Conservation (phyloP, 768 basidiomycete genomes). For the Panaeolus papilionaceus region DNA sequence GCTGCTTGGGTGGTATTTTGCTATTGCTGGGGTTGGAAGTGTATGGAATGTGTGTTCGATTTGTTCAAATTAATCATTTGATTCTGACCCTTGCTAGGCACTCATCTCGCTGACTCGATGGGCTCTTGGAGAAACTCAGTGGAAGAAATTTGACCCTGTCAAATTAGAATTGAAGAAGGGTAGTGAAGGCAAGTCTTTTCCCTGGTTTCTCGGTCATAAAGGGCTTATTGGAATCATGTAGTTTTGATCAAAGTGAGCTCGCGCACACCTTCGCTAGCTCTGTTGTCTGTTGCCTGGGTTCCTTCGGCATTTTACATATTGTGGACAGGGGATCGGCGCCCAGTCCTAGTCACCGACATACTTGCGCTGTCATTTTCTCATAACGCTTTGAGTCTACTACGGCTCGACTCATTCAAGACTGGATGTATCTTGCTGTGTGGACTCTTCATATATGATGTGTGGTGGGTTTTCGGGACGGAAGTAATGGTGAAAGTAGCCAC, state of each 20-base stretch:
- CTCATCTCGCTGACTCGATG: constrained; percentile 56
- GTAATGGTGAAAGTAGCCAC: constrained; percentile 97
- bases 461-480: constrained; percentile 91
- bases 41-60: constrained; percentile 66
- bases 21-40: constrained; percentile 66
- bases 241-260: constrained; percentile 26
- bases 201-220: neutral
- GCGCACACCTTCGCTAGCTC: constrained; percentile 60
- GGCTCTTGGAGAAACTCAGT: constrained; percentile 54
- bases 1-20: constrained; percentile 79
- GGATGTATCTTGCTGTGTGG: constrained; percentile 83
- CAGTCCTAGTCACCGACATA: constrained; percentile 80
- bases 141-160: constrained; percentile 62
- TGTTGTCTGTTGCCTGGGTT: constrained; percentile 64
- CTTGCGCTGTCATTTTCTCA: constrained; percentile 80
- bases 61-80: constrained; percentile 18
- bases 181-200: constrained; percentile 42
- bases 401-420: constrained; percentile 89
- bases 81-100: constrained; percentile 42
- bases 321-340: constrained; percentile 50
- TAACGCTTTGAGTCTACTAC: constrained; percentile 79
- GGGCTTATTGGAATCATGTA: neutral
- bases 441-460: constrained; percentile 92
- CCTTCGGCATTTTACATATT: constrained; percentile 72
- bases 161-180: constrained; percentile 53